Evolutionary conservation across 805 yeast species (phyloP), one percentile per base, ranked within the genome.

Genomic region (Isabelozyma rhagii): DNA sequence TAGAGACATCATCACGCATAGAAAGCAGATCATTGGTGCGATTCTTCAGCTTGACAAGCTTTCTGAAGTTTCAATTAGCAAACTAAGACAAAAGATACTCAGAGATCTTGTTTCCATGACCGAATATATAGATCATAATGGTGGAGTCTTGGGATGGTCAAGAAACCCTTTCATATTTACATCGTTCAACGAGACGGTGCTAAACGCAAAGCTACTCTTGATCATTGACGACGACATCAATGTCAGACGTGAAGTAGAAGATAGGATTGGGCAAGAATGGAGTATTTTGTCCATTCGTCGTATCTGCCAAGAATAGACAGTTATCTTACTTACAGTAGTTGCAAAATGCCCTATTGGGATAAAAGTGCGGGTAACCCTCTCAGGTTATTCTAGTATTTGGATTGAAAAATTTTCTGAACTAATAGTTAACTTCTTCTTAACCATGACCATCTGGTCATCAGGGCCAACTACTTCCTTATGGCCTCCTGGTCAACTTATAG

Each of bases 1-100:
- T 65, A 72, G 83, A 55, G 81, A 84, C 58, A 77, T 74, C 11
- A 61, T 76, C 8, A 11, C 41, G 17, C 10, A 11, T 9, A 39
- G 41, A 17, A 9, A 6, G 13, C 17, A 39, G 17, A 14, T 39
- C n/a, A 39, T 14, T 17, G 21, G 13, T 14, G 41, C 15, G 5
- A 14, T 39, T 11, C 11, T 39, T 17, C 17, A 39, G 10, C 14
- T 39, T 8, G 14, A 39, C 21, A 17, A 15, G 25, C 43, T 8
- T 27, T 43, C 31, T 36, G 27, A 8, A 25, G 18, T 14, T 14
- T 39, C 44, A 14, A 28, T 47, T 13, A 5, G 17, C 11, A 41
- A 17, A 17, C 9, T 52, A 8, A 18, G 14, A 17, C 9, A 25
- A 3, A 46, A 42, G 15, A 47, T 48, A 5, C 9, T 10, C 5